These are phyloP conservation scores for Aspergillus latus DNA, from an alignment of 2,329 filamentous ascomycete species.

Conservation along the genomic window DNA sequence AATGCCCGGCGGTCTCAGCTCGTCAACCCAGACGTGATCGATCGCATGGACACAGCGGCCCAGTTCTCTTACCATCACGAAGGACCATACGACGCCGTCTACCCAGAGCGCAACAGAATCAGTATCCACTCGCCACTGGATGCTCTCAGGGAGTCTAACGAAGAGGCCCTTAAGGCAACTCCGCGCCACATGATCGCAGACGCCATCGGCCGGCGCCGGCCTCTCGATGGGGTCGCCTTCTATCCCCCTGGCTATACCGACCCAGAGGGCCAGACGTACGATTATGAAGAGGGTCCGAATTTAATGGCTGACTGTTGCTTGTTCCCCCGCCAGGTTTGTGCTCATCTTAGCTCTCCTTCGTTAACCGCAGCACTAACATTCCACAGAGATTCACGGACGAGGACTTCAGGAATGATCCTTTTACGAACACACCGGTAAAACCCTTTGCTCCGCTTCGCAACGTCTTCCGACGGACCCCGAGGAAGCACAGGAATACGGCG, in stretches of 20 bases:
- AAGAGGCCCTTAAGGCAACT: slow-evolving; percentile 76
- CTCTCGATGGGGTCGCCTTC: slow-evolving; percentile 74
- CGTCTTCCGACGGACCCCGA: slow-evolving; percentile 24
- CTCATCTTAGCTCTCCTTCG: background rate
- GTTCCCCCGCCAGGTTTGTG: slow-evolving; percentile 69
- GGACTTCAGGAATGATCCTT: slow-evolving; percentile 42
- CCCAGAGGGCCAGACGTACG: slow-evolving; percentile 66
- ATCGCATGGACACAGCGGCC: slow-evolving; percentile 69
- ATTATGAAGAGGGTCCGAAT: slow-evolving; percentile 83
- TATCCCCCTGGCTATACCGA: slow-evolving; percentile 74
- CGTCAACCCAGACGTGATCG: slow-evolving; percentile 73
- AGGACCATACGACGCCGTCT: slow-evolving; percentile 83
- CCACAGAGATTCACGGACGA: slow-evolving; percentile 42
- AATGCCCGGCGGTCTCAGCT: slow-evolving; percentile 24
- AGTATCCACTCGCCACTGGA: slow-evolving; percentile 68
- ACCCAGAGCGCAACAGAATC: slow-evolving; percentile 69
- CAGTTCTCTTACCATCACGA: slow-evolving; percentile 78
- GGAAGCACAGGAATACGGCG: slow-evolving; percentile 19
- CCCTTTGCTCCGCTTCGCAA: slow-evolving; percentile 31
- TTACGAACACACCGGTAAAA: slow-evolving; percentile 30
- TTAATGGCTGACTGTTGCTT: slow-evolving; percentile 80
- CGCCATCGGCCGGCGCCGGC: slow-evolving; percentile 69
- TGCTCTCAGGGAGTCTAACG: slow-evolving; percentile 70
- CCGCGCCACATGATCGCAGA: slow-evolving; percentile 75
- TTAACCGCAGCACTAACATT: slow-evolving; percentile 15